phyloP scores from a whole-genome alignment of 805 yeast species.

The Wickerhamiella occidentalis region DNA sequence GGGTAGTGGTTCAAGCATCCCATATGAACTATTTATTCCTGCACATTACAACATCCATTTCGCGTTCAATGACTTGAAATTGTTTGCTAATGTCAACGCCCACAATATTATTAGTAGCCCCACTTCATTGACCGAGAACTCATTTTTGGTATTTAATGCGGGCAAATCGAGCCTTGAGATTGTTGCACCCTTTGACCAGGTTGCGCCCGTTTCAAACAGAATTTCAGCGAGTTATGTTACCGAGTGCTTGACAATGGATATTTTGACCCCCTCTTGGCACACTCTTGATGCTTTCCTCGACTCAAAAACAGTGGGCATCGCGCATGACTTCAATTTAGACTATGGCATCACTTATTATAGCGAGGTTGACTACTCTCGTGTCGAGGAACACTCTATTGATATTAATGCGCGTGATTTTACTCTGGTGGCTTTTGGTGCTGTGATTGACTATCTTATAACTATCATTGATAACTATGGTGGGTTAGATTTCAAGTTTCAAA shows the following conservation, averaged over 20 bases:
- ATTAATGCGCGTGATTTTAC: slow-evolving; percentile 56
- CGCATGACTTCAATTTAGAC: slow-evolving; percentile 44
- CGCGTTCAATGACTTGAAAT: slow-evolving; percentile 42
- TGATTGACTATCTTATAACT: slow-evolving; percentile 60
- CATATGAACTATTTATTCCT: slow-evolving; percentile 70
- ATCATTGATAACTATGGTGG: slow-evolving; percentile 87
- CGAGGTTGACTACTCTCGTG: neutral
- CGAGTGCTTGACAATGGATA: slow-evolving; percentile 44
- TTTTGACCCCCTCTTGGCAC: slow-evolving; percentile 88
- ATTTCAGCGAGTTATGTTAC: slow-evolving; percentile 28
- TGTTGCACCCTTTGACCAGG: slow-evolving; percentile 44
- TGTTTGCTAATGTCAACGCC: slow-evolving; percentile 73
- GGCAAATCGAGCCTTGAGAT: slow-evolving; percentile 37
- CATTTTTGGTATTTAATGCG: slow-evolving; percentile 64
- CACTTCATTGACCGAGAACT: slow-evolving; percentile 67
- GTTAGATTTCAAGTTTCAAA: slow-evolving; percentile 65
- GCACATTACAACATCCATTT: slow-evolving; percentile 50
- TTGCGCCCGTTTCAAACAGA: slow-evolving; percentile 22
- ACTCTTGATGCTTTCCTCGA: slow-evolving; percentile 62
- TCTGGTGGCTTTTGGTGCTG: slow-evolving; percentile 64
- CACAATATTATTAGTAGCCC: slow-evolving; percentile 83
- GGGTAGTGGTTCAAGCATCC: slow-evolving; percentile 47
- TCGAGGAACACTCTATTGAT: slow-evolving; percentile 53
- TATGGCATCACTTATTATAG: slow-evolving; percentile 61
- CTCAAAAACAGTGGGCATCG: slow-evolving; percentile 51